Evolutionary conservation across 345 rosid genomes (phyloP).

Genomic region (Psidium friedrichsthalianum): DNA sequence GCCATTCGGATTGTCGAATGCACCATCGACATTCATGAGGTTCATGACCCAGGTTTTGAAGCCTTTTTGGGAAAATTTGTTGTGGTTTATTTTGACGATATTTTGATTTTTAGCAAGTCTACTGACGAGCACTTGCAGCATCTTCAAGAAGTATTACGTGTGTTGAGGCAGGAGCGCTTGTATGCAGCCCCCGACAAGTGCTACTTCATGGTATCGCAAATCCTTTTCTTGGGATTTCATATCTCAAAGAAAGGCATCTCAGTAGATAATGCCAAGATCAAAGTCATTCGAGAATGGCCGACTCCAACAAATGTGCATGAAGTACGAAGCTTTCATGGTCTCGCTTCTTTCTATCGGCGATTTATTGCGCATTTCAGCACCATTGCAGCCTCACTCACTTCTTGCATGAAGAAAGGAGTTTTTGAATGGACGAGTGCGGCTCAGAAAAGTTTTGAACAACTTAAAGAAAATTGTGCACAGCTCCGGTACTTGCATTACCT

Average conservation of each 20-base stretch:
- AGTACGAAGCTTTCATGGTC: neutral
- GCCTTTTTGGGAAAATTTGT: no score
- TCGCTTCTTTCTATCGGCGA: neutral
- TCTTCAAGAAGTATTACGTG: neutral
- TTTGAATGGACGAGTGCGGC: neutral
- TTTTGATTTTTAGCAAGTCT: no score
- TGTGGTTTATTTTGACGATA: no score
- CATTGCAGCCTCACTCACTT: neutral
- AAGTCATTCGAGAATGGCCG: neutral
- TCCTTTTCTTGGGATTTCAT: neutral
- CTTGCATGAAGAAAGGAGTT: neutral
- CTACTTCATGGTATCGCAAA: neutral
- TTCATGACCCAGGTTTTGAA: no score
- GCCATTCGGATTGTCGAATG: no score
- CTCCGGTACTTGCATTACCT: no score
- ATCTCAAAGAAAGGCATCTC: no score
- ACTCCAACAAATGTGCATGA: neutral
- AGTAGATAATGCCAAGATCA: neutral
- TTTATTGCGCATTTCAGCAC: neutral
- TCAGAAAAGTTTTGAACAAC: neutral
- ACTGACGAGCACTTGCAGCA: no score
- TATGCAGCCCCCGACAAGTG: no score
- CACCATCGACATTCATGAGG: no score
- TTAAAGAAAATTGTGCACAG: no score
- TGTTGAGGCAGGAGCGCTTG: neutral